Conservation (phyloP, 2,329 filamentous ascomycete genomes). For the Didymella sp. region DNA sequence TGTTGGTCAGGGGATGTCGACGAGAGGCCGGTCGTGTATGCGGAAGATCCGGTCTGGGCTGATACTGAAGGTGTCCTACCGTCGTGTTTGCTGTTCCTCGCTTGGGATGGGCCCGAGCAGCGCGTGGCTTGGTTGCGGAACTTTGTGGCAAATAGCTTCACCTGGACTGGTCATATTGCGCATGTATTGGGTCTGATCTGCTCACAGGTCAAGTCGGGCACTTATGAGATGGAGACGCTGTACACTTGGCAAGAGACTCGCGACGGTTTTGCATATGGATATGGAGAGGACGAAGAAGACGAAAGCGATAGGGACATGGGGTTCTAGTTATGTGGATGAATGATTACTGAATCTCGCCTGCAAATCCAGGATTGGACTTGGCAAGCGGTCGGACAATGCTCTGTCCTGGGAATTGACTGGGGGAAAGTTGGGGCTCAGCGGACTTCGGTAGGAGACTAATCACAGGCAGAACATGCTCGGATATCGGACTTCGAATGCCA, state of each 20-base stretch:
- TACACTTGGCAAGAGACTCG: neutral
- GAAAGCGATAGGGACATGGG: conserved; percentile 9
- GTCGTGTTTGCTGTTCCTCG: conserved; percentile 1
- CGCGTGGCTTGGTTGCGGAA: conserved; percentile 11
- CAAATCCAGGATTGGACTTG: neutral
- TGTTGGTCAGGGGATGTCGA: conserved; percentile 3
- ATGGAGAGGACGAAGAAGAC: neutral
- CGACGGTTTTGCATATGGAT: neutral
- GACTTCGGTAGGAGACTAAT: neutral
- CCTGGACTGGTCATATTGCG: conserved; percentile 3
- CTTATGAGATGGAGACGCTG: neutral
- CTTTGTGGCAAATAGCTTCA: conserved; percentile 10
- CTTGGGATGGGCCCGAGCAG: conserved; percentile 12
- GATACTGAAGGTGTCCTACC: neutral
- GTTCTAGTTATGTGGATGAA: neutral
- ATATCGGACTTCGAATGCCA: conserved; percentile 6
- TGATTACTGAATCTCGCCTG: neutral
- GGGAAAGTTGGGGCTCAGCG: neutral
- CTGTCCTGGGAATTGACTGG: neutral
- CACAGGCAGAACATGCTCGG: neutral
- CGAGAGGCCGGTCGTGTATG: neutral
- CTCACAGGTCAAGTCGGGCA: neutral
- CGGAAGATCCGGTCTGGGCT: conserved; percentile 7
- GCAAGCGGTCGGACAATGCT: neutral
- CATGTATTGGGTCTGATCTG: neutral